phyloP scores from a whole-genome alignment of 331 rosid genomes.

The Malus hybrid region DNA sequence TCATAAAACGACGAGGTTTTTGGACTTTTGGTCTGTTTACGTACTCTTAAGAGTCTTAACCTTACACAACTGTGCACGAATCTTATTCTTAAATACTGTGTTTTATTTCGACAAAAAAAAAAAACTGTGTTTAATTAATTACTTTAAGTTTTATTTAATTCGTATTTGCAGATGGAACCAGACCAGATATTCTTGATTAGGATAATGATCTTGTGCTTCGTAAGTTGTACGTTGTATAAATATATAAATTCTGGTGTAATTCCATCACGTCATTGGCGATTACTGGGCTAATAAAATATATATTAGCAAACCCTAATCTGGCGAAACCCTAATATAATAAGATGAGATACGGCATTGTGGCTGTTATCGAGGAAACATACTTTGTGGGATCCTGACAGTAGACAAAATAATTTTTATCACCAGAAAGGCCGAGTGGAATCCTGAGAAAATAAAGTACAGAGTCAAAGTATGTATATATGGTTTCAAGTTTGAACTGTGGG shows the following conservation, averaged over 20 bases:
- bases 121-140: not conserved
- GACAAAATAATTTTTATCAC: not conserved
- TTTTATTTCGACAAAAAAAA: not conserved
- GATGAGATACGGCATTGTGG: not conserved
- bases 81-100: conserved; percentile 2
- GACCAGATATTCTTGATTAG: not conserved
- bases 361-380: not conserved
- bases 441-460: not conserved
- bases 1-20: not conserved
- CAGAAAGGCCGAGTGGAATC: not conserved
- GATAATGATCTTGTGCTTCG: not conserved
- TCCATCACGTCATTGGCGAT: not conserved
- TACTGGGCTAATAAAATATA: not conserved
- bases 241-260: not conserved
- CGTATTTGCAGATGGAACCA: not conserved
- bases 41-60: not conserved
- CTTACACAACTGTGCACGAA: not conserved
- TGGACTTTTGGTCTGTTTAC: not conserved
- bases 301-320: not conserved
- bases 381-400: conserved; percentile 1
- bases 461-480: not conserved
- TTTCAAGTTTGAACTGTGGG: not conserved
- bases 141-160: not conserved
- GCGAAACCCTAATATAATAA: no score
- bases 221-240: not conserved